A percentile compares a stretch with the other conserved stretches of the same genome.
phyloP scores from a whole-genome alignment of 2,329 filamentous ascomycete genomes.

The Aspergillus neoniger region DNA sequence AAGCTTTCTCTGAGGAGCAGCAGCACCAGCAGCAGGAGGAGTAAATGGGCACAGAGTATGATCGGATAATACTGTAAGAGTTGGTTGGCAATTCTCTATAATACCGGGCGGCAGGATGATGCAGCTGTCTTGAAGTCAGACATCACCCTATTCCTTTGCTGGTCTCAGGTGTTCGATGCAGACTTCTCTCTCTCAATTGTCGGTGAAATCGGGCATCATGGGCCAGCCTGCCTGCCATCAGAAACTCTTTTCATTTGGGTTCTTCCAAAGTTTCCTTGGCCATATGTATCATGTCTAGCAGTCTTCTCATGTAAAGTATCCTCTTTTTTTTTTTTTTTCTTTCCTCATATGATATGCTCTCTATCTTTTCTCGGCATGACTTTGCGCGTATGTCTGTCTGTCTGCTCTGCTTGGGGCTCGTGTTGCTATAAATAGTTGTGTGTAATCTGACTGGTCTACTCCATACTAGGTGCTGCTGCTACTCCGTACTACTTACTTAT shows the following conservation, averaged over 20 bases:
- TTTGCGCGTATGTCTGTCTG: background rate
- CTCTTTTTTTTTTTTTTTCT: background rate
- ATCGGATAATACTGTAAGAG: background rate
- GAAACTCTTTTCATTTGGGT: background rate
- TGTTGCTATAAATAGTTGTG: background rate
- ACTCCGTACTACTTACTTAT: no score
- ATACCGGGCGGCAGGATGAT: background rate
- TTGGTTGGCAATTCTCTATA: no score
- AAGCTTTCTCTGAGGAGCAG: constrained; percentile 12
- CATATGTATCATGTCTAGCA: background rate
- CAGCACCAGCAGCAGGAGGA: background rate
- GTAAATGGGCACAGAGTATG: no score
- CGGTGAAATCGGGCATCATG: background rate
- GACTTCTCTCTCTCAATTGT: background rate
- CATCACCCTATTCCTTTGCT: background rate
- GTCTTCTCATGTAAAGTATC: background rate
- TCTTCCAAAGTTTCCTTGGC: background rate
- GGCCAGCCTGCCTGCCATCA: background rate
- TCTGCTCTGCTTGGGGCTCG: background rate
- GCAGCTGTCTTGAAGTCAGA: background rate
- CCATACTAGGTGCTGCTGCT: background rate
- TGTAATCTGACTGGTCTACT: background rate
- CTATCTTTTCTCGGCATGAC: background rate
- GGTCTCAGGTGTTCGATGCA: background rate
- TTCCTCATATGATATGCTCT: background rate